phyloP scores from a whole-genome alignment of 208 protist species.

The Trichomonas gallinae region DNA sequence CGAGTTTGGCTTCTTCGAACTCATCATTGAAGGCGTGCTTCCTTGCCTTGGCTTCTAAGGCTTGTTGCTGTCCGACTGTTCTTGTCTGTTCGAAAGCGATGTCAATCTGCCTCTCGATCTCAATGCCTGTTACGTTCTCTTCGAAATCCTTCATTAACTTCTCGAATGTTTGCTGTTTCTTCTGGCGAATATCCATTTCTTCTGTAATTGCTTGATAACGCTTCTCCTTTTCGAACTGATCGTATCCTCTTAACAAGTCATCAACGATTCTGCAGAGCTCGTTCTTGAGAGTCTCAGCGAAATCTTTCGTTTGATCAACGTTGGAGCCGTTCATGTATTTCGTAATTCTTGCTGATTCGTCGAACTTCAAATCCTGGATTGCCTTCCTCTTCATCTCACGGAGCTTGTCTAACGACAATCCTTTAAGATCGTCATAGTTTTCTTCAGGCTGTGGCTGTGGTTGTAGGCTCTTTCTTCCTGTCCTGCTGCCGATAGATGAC shows the following conservation, averaged over 20 bases:
- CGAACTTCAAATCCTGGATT: background rate
- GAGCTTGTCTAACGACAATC: background rate
- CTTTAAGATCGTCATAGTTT: background rate
- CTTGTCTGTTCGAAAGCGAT: background rate
- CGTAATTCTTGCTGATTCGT: background rate
- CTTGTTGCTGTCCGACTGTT: background rate
- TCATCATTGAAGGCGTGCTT: background rate
- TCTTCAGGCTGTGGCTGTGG: background rate
- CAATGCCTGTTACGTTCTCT: background rate
- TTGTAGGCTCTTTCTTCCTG: background rate
- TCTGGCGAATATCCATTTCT: background rate
- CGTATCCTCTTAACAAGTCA: background rate
- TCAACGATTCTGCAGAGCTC: background rate
- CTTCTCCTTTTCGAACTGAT: background rate
- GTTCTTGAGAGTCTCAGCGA: background rate
- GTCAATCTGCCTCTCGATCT: background rate
- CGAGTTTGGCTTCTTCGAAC: background rate
- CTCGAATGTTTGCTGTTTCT: background rate
- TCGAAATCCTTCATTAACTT: background rate
- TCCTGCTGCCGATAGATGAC: background rate
- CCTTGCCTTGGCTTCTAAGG: background rate
- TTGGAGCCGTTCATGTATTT: background rate
- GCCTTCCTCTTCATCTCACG: background rate
- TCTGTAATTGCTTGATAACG: background rate
- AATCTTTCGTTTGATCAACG: background rate